Evolutionary conservation across 805 yeast species (phyloP).

Genomic region (Saturnispora sekii): DNA sequence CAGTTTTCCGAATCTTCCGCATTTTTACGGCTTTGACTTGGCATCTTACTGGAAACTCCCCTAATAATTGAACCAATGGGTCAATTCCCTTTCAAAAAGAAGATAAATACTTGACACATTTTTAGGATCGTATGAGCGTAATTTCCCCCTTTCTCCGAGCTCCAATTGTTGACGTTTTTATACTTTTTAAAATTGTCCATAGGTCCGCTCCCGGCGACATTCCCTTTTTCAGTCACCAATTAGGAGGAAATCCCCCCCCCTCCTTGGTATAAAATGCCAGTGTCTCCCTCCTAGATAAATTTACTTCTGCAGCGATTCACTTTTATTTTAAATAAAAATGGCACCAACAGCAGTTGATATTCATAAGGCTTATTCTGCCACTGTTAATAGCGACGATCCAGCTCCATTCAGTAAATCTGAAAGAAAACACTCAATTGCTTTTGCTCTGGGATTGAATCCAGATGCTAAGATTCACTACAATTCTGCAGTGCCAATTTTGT

Average conservation of each 20-base stretch:
- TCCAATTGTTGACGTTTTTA: neutral
- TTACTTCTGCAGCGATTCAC: too few relatives aligned
- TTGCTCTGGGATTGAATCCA: slow-evolving; percentile 38
- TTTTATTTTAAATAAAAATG: slow-evolving; percentile 18
- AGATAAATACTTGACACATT: neutral
- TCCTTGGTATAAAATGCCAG: too few relatives aligned
- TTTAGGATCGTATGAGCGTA: neutral
- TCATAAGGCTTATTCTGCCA: slow-evolving; percentile 23
- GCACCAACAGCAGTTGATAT: slow-evolving; percentile 33
- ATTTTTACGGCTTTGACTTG: too few relatives aligned
- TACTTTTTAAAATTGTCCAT: neutral
- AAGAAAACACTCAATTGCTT: slow-evolving; percentile 24
- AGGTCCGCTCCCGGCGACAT: neutral
- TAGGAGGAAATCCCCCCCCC: too few relatives aligned
- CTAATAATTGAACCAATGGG: too few relatives aligned
- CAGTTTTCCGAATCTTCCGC: too few relatives aligned
- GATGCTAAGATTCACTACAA: slow-evolving; percentile 75
- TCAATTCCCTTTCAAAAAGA: too few relatives aligned
- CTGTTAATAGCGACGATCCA: slow-evolving; percentile 17
- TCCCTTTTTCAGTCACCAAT: neutral
- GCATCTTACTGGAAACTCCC: too few relatives aligned
- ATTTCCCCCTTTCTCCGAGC: neutral
- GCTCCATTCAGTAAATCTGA: slow-evolving; percentile 19
- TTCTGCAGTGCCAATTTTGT: slow-evolving; percentile 84
- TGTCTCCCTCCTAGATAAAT: too few relatives aligned